phyloP scores from a whole-genome alignment of 768 basidiomycete genomes.

The Amylocystis lapponica region DNA sequence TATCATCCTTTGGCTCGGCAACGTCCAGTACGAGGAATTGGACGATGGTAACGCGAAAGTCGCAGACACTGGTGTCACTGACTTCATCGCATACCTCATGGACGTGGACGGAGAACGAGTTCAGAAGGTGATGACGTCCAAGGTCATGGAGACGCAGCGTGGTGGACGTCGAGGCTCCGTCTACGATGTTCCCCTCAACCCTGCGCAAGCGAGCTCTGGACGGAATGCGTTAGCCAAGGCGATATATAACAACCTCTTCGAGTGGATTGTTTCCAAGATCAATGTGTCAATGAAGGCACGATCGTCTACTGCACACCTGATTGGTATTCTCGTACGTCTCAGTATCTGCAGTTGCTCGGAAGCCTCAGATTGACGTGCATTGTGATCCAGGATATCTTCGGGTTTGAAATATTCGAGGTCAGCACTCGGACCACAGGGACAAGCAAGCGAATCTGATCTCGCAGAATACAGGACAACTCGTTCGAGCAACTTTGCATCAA shows the following conservation, averaged over 20 bases:
- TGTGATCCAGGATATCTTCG: conserved; percentile 80
- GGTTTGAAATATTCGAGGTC: conserved; percentile 97
- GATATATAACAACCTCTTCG: conserved; percentile 96
- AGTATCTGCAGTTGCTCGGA: neutral
- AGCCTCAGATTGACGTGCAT: too few relatives aligned
- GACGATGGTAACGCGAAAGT: conserved; percentile 87
- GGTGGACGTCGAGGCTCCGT: conserved; percentile 91
- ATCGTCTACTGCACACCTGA: conserved; percentile 64
- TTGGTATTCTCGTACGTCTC: conserved; percentile 78
- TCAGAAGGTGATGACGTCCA: conserved; percentile 80
- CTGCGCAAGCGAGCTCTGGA: conserved; percentile 83
- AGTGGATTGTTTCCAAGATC: conserved; percentile 97
- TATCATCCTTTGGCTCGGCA: conserved; percentile 91
- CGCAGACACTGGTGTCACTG: conserved; percentile 81
- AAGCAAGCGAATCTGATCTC: too few relatives aligned
- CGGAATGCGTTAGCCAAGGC: conserved; percentile 93
- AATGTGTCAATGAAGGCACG: conserved; percentile 96
- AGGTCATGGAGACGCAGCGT: conserved; percentile 87
- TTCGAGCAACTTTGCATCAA: conserved; percentile 99
- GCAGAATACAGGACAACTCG: conserved; percentile 85
- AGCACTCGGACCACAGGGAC: conserved; percentile 6
- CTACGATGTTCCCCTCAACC: conserved; percentile 96
- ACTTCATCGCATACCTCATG: conserved; percentile 94
- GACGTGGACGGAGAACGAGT: conserved; percentile 75
- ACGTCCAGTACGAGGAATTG: conserved; percentile 83